Evolutionary conservation across 2,329 filamentous ascomycete genomes (phyloP), one percentile per base, ranked within the genome.

Genomic region (Fusarium sp.): DNA sequence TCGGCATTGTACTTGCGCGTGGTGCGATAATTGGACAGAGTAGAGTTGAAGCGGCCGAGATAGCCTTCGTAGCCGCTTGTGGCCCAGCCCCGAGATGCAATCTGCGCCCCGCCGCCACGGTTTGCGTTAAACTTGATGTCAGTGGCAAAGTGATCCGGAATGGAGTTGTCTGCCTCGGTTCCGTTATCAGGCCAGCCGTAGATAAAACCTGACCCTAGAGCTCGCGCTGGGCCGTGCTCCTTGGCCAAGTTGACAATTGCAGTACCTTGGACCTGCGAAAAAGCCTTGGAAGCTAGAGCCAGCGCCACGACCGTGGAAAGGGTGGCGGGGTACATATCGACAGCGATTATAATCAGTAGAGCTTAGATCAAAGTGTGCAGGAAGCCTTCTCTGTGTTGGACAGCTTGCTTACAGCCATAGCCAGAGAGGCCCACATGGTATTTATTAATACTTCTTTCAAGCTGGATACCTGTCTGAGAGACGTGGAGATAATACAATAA

Each of bases 141-240:
- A 1, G 19, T 51, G 0, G 51, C 32, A 0, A 50, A 8, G 1
- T 40, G 14, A 50, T 40, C 32, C 7, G 52, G 44, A 0, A 55
- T 51, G 0, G 52, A 55, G 4, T 14, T 51, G 5, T 50, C 33
- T 1, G 35, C 32, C 3, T 5, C 0, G 0, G 45, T 30, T 0
- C 24, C 24, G 3, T 55, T 55, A 2, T 50, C 45, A 6, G 52
- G 52, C 45, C 45, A 51, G 1, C 52, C 52, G 6, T 55, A 55
- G 24, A 55, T 55, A 9, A 55, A 55, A 0, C 52, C 52, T 32
- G 52, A 55, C 0, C 32, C 52, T 0, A 55, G 33, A 1, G 19
- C 32, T 0, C 39, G 1, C 2, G 44, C 6, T 3, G 1, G 7
- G 7, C 52, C 52, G 19, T 20, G 15, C 1, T 3, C 3, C 6